Evolutionary conservation across 1,139 yeast species (phyloP).

Genomic region (Diutina neorugosa): DNA sequence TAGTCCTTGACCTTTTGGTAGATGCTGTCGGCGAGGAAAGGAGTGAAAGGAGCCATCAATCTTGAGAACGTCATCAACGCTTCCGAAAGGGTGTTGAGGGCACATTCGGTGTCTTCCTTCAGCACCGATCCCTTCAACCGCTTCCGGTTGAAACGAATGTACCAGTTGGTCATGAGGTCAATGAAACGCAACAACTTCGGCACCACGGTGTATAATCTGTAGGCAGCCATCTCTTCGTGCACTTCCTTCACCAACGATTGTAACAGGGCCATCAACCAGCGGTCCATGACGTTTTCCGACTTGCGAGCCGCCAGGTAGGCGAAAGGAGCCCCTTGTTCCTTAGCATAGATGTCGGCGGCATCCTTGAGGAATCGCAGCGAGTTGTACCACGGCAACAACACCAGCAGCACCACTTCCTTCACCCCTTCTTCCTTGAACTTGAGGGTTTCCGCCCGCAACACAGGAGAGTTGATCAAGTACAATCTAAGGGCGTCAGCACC

Average conservation of each 20-base stretch:
- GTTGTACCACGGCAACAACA: conserved; percentile 96
- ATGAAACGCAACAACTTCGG: conserved; percentile 80
- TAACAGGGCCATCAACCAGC: conserved; percentile 89
- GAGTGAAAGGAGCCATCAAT: conserved; percentile 99
- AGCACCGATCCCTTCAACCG: conserved; percentile 95
- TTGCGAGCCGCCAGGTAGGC: conserved; percentile 50
- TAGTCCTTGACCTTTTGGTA: conserved; percentile 62
- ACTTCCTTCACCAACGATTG: conserved; percentile 82
- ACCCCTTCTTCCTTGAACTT: conserved; percentile 98
- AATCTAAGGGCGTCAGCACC: conserved; percentile 98
- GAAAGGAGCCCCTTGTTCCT: conserved; percentile 61
- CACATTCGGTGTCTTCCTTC: conserved; percentile 68
- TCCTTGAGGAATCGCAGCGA: conserved; percentile 94
- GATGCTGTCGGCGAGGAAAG: conserved; percentile 84
- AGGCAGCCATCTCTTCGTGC: conserved; percentile 80
- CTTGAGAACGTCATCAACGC: conserved; percentile 80
- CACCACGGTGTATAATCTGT: conserved; percentile 90
- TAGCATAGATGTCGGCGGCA: conserved; percentile 75
- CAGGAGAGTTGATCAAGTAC: conserved; percentile 94
- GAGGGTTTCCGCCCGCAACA: conserved; percentile 89
- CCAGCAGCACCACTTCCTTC: conserved; percentile 92
- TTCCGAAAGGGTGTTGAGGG: conserved; percentile 83
- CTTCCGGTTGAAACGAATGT: conserved; percentile 94
- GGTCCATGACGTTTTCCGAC: conserved; percentile 90
- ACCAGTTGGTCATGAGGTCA: conserved; percentile 97